These are phyloP conservation scores for Solanum chaucha DNA, from an alignment of 257 asterid species.

Conservation along the genomic window DNA sequence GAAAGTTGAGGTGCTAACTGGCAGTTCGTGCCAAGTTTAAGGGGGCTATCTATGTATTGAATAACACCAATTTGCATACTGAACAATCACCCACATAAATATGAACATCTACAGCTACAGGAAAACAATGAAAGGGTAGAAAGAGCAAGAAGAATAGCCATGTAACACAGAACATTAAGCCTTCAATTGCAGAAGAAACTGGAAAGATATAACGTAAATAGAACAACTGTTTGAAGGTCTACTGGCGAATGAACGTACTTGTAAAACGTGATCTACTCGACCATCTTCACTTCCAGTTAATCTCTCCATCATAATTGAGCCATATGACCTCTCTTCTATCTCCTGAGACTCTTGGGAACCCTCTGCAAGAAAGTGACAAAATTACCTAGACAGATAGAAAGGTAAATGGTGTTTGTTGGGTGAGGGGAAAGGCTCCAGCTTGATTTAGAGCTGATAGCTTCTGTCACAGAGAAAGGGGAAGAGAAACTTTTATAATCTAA, in stretches of 20 bases:
- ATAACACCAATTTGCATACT: neutral
- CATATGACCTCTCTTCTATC: conserved; percentile 72
- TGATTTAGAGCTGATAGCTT: neutral
- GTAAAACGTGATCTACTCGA: conserved; percentile 81
- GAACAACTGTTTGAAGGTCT: neutral
- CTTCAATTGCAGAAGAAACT: neutral
- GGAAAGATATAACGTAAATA: neutral
- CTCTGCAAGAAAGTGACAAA: conserved; percentile 32
- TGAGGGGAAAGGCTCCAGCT: neutral
- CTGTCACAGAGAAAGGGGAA: neutral
- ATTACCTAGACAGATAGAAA: neutral
- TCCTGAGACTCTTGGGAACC: conserved; percentile 40
- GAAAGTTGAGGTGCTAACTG: neutral
- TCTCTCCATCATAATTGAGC: conserved; percentile 77
- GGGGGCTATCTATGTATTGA: neutral
- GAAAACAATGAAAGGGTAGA: neutral
- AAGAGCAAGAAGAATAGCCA: neutral
- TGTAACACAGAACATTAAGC: neutral
- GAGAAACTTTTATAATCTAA: neutral
- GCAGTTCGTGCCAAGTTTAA: neutral
- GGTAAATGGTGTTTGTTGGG: neutral
- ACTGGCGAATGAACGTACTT: conserved; percentile 33
- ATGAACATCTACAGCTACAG: neutral
- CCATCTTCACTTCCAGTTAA: conserved; percentile 69
- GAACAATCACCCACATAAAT: neutral